A percentile compares a stretch with the other conserved stretches of the same genome.
These are phyloP conservation scores for Pharus latifolius DNA, from an alignment of 176 grass and related monocot genomes.

Conservation along the genomic window DNA sequence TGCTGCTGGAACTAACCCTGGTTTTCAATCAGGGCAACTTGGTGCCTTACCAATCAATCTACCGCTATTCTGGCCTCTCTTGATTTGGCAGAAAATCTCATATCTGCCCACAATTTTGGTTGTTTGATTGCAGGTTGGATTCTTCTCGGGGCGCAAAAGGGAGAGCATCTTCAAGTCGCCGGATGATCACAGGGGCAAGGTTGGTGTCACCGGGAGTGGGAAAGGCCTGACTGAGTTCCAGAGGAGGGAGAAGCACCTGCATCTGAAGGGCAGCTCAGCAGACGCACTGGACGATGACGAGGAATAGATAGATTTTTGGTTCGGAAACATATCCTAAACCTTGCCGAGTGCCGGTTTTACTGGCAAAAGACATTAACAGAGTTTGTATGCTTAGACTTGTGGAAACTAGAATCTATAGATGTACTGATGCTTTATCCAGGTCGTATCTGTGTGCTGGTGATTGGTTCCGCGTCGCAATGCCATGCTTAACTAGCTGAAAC, in stretches of 20 bases:
- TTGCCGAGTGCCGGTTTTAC: neutral
- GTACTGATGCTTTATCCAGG: too few relatives aligned
- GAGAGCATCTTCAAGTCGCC: constrained; percentile 99
- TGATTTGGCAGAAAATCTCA: neutral
- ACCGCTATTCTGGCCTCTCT: neutral
- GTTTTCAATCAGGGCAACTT: neutral
- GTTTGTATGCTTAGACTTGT: neutral
- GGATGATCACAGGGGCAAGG: constrained; percentile 89
- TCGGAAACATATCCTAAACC: neutral
- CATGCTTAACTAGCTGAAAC: too few relatives aligned
- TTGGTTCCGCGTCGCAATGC: too few relatives aligned
- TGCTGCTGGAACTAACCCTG: neutral
- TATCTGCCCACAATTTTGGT: neutral
- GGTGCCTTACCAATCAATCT: neutral
- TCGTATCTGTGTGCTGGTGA: too few relatives aligned
- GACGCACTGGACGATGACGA: constrained; percentile 40
- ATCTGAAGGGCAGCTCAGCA: constrained; percentile 54
- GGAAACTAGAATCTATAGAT: too few relatives aligned
- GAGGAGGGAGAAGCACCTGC: constrained; percentile 94
- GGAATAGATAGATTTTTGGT: constrained; percentile 30
- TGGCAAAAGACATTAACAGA: neutral
- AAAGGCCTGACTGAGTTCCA: constrained; percentile 97
- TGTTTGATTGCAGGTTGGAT: constrained; percentile 56
- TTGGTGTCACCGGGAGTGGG: constrained; percentile 90
- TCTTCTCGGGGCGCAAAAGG: constrained; percentile 85